Percentiles rank a stretch among this genome's conserved stretches.
Evolutionary conservation across 345 rosid genomes (phyloP).

Genomic region (Gossypium raimondii): DNA sequence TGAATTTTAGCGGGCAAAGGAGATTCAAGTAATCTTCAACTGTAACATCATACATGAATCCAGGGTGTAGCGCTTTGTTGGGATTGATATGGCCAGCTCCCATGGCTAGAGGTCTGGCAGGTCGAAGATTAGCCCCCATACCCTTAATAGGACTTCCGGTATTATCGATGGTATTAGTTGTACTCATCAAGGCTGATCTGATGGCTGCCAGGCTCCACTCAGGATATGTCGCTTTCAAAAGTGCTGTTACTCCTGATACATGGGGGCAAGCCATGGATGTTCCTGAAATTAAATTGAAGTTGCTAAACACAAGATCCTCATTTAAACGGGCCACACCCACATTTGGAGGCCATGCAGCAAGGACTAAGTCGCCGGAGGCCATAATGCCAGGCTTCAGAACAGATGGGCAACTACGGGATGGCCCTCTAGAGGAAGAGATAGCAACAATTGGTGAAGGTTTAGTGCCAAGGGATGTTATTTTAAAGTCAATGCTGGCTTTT

Average conservation of each 20-base stretch:
- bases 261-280: conserved; percentile 65
- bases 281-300: conserved; percentile 43
- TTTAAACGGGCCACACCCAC: background rate
- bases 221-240: conserved; percentile 41
- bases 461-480: conserved; percentile 22
- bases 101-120: conserved; percentile 42
- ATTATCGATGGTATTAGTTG: conserved; percentile 34
- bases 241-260: conserved; percentile 47
- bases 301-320: conserved; percentile 15
- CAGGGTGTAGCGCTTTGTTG: conserved; percentile 53
- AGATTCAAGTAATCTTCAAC: conserved; percentile 39
- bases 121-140: conserved; percentile 13
- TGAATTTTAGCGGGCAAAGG: conserved; percentile 45
- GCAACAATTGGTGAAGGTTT: conserved; percentile 37
- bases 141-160: conserved; percentile 26
- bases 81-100: conserved; percentile 61
- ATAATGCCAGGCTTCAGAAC: conserved; percentile 52
- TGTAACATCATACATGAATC: conserved; percentile 44
- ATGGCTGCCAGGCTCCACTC: conserved; percentile 61
- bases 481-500: conserved; percentile 34
- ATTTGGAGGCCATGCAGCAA: conserved; percentile 53
- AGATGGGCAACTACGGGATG: conserved; percentile 43
- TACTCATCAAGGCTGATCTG: conserved; percentile 62
- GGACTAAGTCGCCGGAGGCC: conserved; percentile 43
- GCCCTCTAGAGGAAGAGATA: conserved; percentile 52